Conservation (phyloP, 1,284 basidiomycete genomes). For the Stygiomarasmius scandens region DNA sequence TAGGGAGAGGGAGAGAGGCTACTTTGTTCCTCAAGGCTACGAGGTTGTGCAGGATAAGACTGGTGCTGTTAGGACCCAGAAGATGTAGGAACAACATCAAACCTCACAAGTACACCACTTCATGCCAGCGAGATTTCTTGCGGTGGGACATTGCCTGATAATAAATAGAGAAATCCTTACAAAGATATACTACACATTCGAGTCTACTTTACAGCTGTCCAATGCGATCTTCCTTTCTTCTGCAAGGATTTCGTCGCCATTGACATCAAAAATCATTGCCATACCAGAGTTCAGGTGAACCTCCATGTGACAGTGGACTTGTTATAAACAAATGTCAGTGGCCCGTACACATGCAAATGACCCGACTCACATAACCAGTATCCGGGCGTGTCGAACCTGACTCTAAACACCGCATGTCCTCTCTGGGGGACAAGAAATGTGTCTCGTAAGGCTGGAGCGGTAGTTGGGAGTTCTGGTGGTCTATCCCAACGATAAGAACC, state of each 20-base stretch:
- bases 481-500: slow-evolving; percentile 14
- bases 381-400: slow-evolving; percentile 15
- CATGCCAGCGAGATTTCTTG: too few relatives aligned
- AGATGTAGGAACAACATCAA: too few relatives aligned
- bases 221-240: slow-evolving; percentile 5
- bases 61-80: background rate
- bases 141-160: too few relatives aligned
- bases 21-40: background rate
- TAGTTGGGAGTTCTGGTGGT: slow-evolving; percentile 7
- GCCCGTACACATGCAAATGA: background rate
- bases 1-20: slow-evolving; percentile 4
- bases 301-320: slow-evolving; percentile 15
- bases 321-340: background rate
- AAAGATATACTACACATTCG: too few relatives aligned
- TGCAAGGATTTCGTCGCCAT: background rate
- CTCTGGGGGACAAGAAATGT: slow-evolving; percentile 11
- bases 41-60: background rate
- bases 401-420: slow-evolving; percentile 15
- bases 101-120: too few relatives aligned
- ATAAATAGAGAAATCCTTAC: too few relatives aligned
- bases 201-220: slow-evolving; percentile 1
- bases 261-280: slow-evolving; percentile 14
- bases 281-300: slow-evolving; percentile 12
- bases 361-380: slow-evolving; percentile 13
- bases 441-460: slow-evolving; percentile 12